Evolutionary conservation across 495 filamentous ascomycete species (phyloP).

Genomic region (Lichina pygmaea): DNA sequence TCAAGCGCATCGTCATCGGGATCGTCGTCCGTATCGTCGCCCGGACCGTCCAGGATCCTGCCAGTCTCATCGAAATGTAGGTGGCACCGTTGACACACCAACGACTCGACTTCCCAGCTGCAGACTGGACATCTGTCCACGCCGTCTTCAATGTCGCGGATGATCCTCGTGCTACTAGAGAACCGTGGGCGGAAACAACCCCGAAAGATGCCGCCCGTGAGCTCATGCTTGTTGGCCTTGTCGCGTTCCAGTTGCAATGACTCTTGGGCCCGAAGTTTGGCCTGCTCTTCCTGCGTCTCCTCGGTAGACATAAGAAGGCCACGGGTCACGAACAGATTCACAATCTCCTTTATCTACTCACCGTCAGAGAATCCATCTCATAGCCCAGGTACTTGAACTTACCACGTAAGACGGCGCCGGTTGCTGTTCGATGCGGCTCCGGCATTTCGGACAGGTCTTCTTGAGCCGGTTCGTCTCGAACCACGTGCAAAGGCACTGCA

Average conservation of each 20-base stretch:
- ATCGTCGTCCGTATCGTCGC: slow-evolving; percentile 1
- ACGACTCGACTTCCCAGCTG: slow-evolving; percentile 34
- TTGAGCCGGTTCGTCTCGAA: slow-evolving; percentile 28
- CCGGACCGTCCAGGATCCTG: not conserved
- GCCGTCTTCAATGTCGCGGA: slow-evolving; percentile 32
- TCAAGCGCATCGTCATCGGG: slow-evolving; percentile 2
- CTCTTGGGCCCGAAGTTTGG: slow-evolving; percentile 29
- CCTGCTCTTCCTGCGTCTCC: slow-evolving; percentile 34
- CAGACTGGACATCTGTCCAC: slow-evolving; percentile 37
- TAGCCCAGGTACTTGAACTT: slow-evolving; percentile 5
- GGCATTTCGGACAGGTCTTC: slow-evolving; percentile 50
- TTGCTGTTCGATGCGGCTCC: slow-evolving; percentile 25
- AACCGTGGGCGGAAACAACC: slow-evolving; percentile 26
- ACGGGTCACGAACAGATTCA: slow-evolving; percentile 34
- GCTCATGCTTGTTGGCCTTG: slow-evolving; percentile 22
- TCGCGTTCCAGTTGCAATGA: slow-evolving; percentile 20
- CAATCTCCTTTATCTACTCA: slow-evolving; percentile 35
- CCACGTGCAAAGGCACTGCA: slow-evolving; percentile 39
- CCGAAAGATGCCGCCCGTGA: slow-evolving; percentile 32
- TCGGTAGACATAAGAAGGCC: slow-evolving; percentile 34
- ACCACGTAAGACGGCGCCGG: slow-evolving; percentile 50
- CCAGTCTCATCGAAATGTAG: slow-evolving; percentile 18
- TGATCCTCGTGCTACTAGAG: slow-evolving; percentile 6
- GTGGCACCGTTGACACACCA: slow-evolving; percentile 26
- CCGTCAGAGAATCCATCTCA: slow-evolving; percentile 3